These are phyloP conservation scores for Stygiomarasmius scandens DNA, from an alignment of 1,284 basidiomycete genomes.

Conservation along the genomic window DNA sequence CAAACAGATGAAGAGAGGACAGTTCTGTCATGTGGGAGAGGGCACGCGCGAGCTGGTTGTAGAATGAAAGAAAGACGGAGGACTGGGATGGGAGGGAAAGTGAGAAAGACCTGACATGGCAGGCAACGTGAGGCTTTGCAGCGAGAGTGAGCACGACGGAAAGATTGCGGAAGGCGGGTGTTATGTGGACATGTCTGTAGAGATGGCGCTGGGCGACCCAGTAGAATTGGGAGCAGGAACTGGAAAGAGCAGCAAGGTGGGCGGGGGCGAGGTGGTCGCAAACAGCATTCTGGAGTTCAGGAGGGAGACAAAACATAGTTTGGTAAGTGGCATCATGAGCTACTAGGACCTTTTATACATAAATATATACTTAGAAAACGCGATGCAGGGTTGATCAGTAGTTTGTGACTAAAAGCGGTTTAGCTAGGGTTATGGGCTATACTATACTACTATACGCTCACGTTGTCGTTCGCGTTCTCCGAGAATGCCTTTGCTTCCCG, in stretches of 20 bases:
- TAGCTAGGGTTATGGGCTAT: too few species aligned
- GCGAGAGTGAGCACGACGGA: conserved; percentile 57
- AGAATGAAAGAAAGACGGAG: conserved; percentile 47
- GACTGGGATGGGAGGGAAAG: conserved; percentile 48
- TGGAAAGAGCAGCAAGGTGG: conserved; percentile 51
- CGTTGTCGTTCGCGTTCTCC: background rate
- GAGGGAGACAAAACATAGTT: conserved; percentile 44
- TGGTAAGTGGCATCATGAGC: conserved; percentile 17
- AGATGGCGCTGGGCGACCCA: conserved; percentile 59
- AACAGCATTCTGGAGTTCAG: conserved; percentile 56
- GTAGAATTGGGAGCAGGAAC: conserved; percentile 42
- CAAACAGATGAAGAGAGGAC: conserved; percentile 55
- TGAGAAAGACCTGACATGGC: conserved; percentile 60
- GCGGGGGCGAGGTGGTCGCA: conserved; percentile 34
- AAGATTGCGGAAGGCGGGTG: conserved; percentile 46
- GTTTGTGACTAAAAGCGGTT: too few species aligned
- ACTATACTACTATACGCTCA: background rate
- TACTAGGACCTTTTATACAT: conserved; percentile 24
- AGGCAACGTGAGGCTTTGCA: conserved; percentile 51
- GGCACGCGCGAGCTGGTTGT: conserved; percentile 50
- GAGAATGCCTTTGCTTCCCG: background rate
- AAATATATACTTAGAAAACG: conserved; percentile 1
- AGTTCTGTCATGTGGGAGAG: conserved; percentile 62
- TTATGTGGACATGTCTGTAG: conserved; percentile 58
- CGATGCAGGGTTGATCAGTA: background rate